Evolutionary conservation across 768 basidiomycete species (phyloP).

Genomic region (Kwoniella mangroviensis): DNA sequence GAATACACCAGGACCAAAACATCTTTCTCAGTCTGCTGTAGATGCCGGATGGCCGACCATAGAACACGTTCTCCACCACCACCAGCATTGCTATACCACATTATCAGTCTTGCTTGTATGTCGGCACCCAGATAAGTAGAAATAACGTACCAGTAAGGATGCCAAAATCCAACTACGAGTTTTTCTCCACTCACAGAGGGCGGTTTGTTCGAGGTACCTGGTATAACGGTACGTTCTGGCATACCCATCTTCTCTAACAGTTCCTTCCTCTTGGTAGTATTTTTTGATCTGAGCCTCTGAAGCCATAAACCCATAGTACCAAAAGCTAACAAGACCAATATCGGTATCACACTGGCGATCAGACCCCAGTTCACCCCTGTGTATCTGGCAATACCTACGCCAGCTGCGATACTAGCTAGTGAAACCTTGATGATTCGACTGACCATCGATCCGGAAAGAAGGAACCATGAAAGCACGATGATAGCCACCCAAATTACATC

Average conservation of each 20-base stretch:
- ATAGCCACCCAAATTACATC: conserved; percentile 65
- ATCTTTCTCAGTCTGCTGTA: conserved; percentile 62
- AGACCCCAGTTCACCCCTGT: conserved; percentile 48
- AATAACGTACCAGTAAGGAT: conserved; percentile 81
- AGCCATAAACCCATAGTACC: conserved; percentile 31
- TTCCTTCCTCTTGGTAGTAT: conserved; percentile 32
- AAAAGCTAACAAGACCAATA: conserved; percentile 32
- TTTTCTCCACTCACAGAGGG: conserved; percentile 30
- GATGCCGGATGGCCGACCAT: conserved; percentile 82
- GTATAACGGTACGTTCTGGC: conserved; percentile 33
- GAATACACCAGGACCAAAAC: conserved; percentile 82
- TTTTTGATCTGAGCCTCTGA: conserved; percentile 31
- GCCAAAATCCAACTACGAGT: conserved; percentile 79
- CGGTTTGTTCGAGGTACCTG: conserved; percentile 35
- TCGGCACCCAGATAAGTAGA: background rate
- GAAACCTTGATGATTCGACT: conserved; percentile 25
- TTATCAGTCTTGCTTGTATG: background rate
- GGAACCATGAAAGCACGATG: conserved; percentile 40
- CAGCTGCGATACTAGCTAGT: conserved; percentile 9
- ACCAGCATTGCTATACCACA: conserved; percentile 76
- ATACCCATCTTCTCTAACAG: conserved; percentile 42
- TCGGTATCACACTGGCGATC: conserved; percentile 43
- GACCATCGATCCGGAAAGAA: conserved; percentile 24
- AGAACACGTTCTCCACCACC: conserved; percentile 96
- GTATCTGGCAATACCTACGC: conserved; percentile 9